phyloP scores from a whole-genome alignment of 2,329 filamentous ascomycete species.

The Fusarium miscanthi region DNA sequence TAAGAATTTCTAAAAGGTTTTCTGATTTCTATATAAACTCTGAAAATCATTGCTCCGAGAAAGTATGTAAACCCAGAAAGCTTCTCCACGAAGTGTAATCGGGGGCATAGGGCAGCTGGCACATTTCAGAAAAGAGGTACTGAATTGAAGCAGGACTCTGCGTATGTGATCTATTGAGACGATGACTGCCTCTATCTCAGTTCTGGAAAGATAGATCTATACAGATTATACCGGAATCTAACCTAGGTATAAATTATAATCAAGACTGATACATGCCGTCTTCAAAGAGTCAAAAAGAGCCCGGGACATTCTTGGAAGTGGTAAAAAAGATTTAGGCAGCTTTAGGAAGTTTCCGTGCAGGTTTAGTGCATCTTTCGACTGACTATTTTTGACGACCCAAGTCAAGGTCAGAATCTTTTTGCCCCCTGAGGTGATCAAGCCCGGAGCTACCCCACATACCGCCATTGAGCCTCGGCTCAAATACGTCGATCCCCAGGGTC shows the following conservation, averaged over 20 bases:
- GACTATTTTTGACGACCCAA: fast-evolving
- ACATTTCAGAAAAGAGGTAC: not conserved
- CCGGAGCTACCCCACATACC: slow-evolving; percentile 43
- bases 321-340: not conserved
- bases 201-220: not conserved
- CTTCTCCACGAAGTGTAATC: not conserved
- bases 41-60: not conserved
- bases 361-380: fast-evolving
- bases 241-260: not conserved
- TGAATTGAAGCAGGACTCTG: not conserved
- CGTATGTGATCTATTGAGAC: not conserved
- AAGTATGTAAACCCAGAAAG: not conserved
- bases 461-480: slow-evolving; percentile 46
- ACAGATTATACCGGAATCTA: not conserved
- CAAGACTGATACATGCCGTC: not conserved
- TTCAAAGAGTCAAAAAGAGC: not conserved
- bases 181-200: not conserved
- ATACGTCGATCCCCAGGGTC: slow-evolving; percentile 5
- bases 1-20: not conserved
- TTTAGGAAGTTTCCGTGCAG: fast-evolving
- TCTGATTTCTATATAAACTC: not conserved
- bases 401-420: not conserved
- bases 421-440: not conserved
- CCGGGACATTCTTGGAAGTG: fast-evolving
- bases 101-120: too few relatives aligned